These are phyloP conservation scores for Celoporthe dispersa DNA, from an alignment of 2,329 filamentous ascomycete species.

Conservation along the genomic window DNA sequence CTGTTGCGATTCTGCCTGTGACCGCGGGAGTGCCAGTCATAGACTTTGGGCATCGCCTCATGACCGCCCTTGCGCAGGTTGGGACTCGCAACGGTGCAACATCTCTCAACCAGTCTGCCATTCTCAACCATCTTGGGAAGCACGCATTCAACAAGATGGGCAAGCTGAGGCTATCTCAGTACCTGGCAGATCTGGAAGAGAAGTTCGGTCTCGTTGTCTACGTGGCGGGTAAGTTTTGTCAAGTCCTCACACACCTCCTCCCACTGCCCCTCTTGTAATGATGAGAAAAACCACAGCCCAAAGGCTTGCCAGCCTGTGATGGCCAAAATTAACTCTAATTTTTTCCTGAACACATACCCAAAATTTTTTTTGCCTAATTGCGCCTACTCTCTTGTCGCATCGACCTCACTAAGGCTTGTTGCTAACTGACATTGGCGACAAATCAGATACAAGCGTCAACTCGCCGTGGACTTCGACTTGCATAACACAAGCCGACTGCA, in stretches of 20 bases:
- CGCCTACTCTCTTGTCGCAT: constrained; percentile 17
- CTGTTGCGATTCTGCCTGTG: constrained; percentile 89
- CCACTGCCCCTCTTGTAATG: constrained; percentile 40
- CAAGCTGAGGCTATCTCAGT: constrained; percentile 92
- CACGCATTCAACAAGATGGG: constrained; percentile 98
- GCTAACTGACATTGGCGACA: constrained; percentile 28
- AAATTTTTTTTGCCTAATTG: constrained; percentile 24
- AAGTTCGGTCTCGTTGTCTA: constrained; percentile 96
- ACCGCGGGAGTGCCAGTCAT: constrained; percentile 91
- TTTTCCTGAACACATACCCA: constrained; percentile 59
- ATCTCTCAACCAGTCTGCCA: constrained; percentile 89
- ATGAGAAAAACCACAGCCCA: constrained; percentile 56
- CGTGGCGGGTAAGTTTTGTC: constrained; percentile 68
- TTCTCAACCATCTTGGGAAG: constrained; percentile 90
- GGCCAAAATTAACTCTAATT: constrained; percentile 67
- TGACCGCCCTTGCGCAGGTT: constrained; percentile 87
- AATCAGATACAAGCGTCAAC: constrained; percentile 87
- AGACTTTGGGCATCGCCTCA: constrained; percentile 88
- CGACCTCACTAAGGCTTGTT: neutral
- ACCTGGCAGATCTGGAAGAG: constrained; percentile 94
- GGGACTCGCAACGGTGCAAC: constrained; percentile 89
- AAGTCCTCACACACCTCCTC: constrained; percentile 12
- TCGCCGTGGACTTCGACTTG: constrained; percentile 98
- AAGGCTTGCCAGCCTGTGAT: constrained; percentile 57
- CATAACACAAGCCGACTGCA: constrained; percentile 95